A percentile compares a stretch with the other conserved stretches of the same genome.
Conservation (phyloP, 176 grass and related monocot genomes). For the Panicum miliaceum region DNA sequence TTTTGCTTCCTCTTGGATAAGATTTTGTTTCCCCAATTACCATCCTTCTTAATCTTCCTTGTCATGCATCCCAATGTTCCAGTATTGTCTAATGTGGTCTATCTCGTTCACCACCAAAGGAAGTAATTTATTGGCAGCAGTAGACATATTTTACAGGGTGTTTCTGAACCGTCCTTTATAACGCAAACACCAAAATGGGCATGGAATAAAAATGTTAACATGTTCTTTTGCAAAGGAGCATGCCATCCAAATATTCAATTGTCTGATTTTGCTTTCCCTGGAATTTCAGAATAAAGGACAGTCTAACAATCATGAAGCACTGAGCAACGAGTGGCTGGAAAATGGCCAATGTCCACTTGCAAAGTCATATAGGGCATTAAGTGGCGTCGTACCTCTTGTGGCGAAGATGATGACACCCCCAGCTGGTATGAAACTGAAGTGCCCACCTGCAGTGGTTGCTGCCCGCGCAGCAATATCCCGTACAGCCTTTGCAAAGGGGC, state of each 20-base stretch:
- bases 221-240: neutral
- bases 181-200: neutral
- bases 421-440: constrained; percentile 68
- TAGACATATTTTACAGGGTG: neutral
- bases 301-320: constrained; percentile 63
- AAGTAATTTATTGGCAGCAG: constrained; percentile 12
- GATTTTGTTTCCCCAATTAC: neutral
- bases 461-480: constrained; percentile 68
- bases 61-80: constrained; percentile 5
- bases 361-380: constrained; percentile 69
- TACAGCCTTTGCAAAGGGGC: constrained; percentile 67
- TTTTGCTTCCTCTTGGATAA: neutral
- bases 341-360: constrained; percentile 78
- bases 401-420: constrained; percentile 72
- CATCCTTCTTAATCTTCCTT: neutral
- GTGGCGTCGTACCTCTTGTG: constrained; percentile 68
- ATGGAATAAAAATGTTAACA: neutral
- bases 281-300: constrained; percentile 62
- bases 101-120: constrained; percentile 19
- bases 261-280: constrained; percentile 33
- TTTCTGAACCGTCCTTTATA: neutral
- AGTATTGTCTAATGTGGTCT: neutral
- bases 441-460: constrained; percentile 70
- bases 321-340: constrained; percentile 81
- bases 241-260: neutral